Evolutionary conservation across 441 rosid species (phyloP), one percentile per base, ranked within the genome.

Genomic region (Jatropha podagrica): DNA sequence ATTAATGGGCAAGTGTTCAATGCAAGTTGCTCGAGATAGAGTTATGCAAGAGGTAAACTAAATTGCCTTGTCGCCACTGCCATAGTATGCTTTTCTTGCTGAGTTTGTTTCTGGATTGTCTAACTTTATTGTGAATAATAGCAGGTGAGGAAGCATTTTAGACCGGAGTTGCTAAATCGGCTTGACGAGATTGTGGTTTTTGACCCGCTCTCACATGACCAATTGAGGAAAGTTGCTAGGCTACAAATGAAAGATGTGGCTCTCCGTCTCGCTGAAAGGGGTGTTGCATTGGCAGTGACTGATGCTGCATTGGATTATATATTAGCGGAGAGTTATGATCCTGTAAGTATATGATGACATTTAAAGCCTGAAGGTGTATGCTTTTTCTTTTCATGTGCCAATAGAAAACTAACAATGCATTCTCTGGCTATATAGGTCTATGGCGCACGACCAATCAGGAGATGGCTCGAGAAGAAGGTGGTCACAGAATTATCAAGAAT

Each of bases 161-260:
- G 89, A 78, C 98, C 99, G 0, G 97, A 95, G 81, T 83, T 95
- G 73, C 86, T 95, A 41, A 95, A 93, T 74, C 79, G 99, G 79
- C 90, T 92, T 0, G 98, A 95, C 14, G 97, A 95, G 83, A 79
- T 93, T 0, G 97, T 93, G 44, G 91, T 92, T 60, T 93, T 95
- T 3, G 96, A 95, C 74, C 98, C 96, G 1, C 89, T 95, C 1
- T 91, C 98, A 0, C 97, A 95, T 61, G 98, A 95, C 4, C 97
- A 95, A 64, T 62, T 93, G 84, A 85, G 84, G 82, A 88, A 90
- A 80, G 97, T 95, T 20, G 88, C 95, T 0, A 82, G 91, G 48
- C 68, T 93, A 20, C 99, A 93, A 52, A 89, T 95, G 98, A 95
- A 90, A 76, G 97, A 95, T 0, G 95, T 93, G 3, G 95, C 98